Evolutionary conservation across 495 filamentous ascomycete genomes (phyloP).

Genomic region (Penicillium paxilli): DNA sequence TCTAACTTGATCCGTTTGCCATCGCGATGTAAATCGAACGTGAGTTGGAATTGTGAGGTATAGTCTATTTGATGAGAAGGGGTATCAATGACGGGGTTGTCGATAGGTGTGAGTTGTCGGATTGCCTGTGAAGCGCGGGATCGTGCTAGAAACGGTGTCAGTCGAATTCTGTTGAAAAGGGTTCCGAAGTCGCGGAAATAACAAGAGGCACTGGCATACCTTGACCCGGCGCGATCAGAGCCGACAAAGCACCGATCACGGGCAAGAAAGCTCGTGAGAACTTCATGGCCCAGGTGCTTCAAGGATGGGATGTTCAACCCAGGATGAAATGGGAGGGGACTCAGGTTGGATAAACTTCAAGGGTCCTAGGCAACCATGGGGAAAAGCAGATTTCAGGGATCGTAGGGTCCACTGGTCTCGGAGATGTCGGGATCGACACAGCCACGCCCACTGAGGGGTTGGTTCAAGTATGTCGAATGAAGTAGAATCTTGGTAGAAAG

Average conservation of each 20-base stretch:
- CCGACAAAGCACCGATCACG: constrained; percentile 15
- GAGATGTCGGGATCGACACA: constrained; percentile 4
- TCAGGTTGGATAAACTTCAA: not conserved
- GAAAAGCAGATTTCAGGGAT: constrained; percentile 6
- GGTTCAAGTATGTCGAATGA: not conserved
- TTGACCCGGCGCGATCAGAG: constrained; percentile 18
- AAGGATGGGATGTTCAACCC: not conserved
- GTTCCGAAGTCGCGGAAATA: not conserved
- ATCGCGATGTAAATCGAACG: constrained; percentile 69
- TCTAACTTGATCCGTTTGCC: constrained; percentile 72
- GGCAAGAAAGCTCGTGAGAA: constrained; percentile 18
- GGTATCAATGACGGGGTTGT: constrained; percentile 75
- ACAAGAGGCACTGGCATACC: constrained; percentile 13
- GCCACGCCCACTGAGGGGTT: not conserved
- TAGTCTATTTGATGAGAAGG: constrained; percentile 77
- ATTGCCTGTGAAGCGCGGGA: constrained; percentile 78
- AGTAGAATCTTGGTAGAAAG: not conserved
- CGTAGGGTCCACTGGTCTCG: constrained; percentile 8
- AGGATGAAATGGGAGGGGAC: not conserved
- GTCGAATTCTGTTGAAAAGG: not conserved
- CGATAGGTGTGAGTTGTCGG: constrained; percentile 68
- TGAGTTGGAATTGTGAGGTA: constrained; percentile 76
- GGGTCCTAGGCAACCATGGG: not conserved
- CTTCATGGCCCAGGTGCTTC: constrained; percentile 20
- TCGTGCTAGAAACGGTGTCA: constrained; percentile 49